These are phyloP conservation scores for Wallacemonas sp. DNA, from an alignment of 208 protist genomes.

Conservation along the genomic window DNA sequence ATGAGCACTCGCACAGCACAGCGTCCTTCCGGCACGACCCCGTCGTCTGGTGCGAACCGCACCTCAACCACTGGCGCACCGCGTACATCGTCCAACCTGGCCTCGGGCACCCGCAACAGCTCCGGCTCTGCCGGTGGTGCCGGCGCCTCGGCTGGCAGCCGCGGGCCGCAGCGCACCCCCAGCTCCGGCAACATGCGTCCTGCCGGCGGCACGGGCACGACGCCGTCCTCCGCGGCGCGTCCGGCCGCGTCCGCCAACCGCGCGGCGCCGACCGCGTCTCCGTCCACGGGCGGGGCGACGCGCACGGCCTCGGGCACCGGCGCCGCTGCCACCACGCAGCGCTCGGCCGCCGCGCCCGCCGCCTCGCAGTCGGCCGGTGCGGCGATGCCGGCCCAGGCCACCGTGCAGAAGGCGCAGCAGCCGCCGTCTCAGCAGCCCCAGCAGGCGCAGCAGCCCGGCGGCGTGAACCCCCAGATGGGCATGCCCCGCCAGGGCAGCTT, in stretches of 20 bases:
- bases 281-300: not conserved
- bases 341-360: not conserved
- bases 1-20: conserved; percentile 20
- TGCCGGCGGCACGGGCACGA: not conserved
- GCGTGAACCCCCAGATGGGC: not conserved
- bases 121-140: not conserved
- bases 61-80: not conserved
- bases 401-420: conserved; percentile 20
- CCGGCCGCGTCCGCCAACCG: not conserved
- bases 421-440: conserved; percentile 1
- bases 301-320: conserved; percentile 16
- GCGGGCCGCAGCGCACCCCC: conserved; percentile 4
- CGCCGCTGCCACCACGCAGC: conserved; percentile 9
- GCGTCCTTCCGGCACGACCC: not conserved
- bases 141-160: not conserved
- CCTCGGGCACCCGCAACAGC: not conserved
- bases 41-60: not conserved
- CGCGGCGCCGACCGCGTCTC: not conserved
- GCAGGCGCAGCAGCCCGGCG: not conserved
- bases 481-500: conserved; percentile 3
- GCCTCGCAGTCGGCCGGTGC: not conserved
- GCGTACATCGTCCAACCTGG: conserved; percentile 9
- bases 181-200: conserved; percentile 15
- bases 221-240: not conserved
- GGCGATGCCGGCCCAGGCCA: conserved; percentile 7